Conservation (phyloP, 2,329 filamentous ascomycete species). For the Blumeria graminis region DNA sequence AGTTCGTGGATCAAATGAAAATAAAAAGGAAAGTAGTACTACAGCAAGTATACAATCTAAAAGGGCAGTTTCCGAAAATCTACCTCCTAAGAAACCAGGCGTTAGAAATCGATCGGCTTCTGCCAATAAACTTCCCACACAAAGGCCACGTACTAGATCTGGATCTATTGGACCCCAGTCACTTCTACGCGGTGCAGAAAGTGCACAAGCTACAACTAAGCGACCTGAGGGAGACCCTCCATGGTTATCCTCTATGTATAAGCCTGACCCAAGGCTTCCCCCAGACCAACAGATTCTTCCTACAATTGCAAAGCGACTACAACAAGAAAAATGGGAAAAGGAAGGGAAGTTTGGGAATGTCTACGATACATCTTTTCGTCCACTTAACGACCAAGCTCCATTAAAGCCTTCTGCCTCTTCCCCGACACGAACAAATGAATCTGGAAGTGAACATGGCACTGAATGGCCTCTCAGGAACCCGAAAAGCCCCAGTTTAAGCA, state of each 20-base stretch:
- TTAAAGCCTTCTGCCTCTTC: conserved; percentile 5
- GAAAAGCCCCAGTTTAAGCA: conserved; percentile 25
- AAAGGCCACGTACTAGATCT: conserved; percentile 36
- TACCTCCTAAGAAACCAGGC: conserved; percentile 25
- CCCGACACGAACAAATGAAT: conserved; percentile 12
- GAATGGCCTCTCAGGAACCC: conserved; percentile 34
- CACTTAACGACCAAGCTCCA: conserved; percentile 34
- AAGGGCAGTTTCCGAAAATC: conserved; percentile 19
- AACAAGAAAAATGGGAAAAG: conserved; percentile 87
- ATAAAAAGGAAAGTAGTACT: conserved; percentile 30
- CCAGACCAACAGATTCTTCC: conserved; percentile 90
- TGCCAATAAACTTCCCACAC: conserved; percentile 14
- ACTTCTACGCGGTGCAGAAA: background rate
- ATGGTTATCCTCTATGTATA: conserved; percentile 87
- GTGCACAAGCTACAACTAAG: conserved; percentile 18
- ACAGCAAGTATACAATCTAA: conserved; percentile 18
- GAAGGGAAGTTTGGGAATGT: conserved; percentile 67
- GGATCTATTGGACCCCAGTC: background rate
- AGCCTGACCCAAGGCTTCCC: conserved; percentile 78
- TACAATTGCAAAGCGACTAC: conserved; percentile 71
- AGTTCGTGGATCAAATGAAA: conserved; percentile 45
- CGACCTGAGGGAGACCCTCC: conserved; percentile 84
- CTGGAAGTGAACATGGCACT: conserved; percentile 14
- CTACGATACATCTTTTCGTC: conserved; percentile 72
- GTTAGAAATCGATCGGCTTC: conserved; percentile 8